A percentile compares a stretch with the other conserved stretches of the same genome.
phyloP scores from a whole-genome alignment of 345 rosid genomes.

The Turritis glabra region DNA sequence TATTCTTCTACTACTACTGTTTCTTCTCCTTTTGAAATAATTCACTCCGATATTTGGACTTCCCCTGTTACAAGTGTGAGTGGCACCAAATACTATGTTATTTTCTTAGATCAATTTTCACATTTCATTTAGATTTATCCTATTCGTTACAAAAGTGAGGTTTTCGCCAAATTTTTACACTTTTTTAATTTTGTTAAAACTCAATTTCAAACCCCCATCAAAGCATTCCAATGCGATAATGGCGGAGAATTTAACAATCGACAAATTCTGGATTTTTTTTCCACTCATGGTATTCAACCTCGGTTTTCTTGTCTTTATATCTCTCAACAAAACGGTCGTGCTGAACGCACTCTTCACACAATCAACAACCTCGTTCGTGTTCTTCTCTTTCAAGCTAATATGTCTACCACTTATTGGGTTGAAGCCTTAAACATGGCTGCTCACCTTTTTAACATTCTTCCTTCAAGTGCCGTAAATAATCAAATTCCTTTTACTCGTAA shows the following conservation, averaged over 20 bases:
- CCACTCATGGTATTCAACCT: background rate
- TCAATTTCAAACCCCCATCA: background rate
- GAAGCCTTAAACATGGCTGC: background rate
- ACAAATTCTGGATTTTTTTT: background rate
- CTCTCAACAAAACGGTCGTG: background rate
- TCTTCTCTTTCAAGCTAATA: background rate
- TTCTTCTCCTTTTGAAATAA: too few species aligned
- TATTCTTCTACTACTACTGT: too few species aligned
- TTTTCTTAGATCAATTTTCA: too few species aligned
- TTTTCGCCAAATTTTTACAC: too few species aligned
- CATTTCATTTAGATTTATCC: too few species aligned
- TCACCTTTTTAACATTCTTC: background rate
- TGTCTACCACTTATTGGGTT: background rate
- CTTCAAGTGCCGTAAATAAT: too few species aligned
- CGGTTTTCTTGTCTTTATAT: background rate
- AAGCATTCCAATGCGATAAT: background rate
- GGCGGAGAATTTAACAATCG: background rate
- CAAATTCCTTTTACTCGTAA: too few species aligned
- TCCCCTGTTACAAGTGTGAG: too few species aligned
- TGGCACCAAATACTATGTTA: too few species aligned
- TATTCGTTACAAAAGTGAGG: too few species aligned
- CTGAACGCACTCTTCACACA: background rate
- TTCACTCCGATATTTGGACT: too few species aligned
- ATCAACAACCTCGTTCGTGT: background rate
- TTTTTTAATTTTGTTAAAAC: background rate